A percentile compares a stretch with the other conserved stretches of the same genome.
These are phyloP conservation scores for Ogataea paraovalis DNA, from an alignment of 805 yeast genomes.

Conservation along the genomic window DNA sequence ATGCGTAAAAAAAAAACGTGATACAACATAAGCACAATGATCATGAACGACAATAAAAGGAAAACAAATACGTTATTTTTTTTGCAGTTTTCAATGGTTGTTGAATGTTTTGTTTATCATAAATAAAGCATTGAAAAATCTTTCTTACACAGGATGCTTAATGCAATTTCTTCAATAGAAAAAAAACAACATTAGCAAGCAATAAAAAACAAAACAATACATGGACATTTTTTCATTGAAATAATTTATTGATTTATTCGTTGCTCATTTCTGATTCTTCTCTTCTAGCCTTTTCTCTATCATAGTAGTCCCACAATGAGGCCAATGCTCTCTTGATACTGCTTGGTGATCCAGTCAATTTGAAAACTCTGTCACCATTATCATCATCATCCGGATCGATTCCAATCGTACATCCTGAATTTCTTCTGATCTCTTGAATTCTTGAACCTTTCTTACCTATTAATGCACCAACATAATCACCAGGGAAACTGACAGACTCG, in stretches of 20 bases:
- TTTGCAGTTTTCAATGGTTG: neutral
- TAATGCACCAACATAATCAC: slow-evolving; percentile 82
- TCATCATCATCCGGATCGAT: slow-evolving; percentile 69
- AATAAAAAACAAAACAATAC: slow-evolving; percentile 1
- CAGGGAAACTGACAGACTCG: slow-evolving; percentile 58
- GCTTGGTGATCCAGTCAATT: slow-evolving; percentile 57
- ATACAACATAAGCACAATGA: neutral
- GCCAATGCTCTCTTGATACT: slow-evolving; percentile 57
- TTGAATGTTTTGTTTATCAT: neutral
- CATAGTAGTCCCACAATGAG: slow-evolving; percentile 52
- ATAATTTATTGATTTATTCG: too few species aligned
- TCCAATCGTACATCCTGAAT: slow-evolving; percentile 72
- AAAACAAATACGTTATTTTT: neutral
- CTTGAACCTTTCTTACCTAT: slow-evolving; percentile 84
- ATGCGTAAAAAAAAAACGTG: neutral
- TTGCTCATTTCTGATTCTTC: slow-evolving; percentile 9
- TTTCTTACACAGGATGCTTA: neutral
- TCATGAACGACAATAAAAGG: neutral
- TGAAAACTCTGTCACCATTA: slow-evolving; percentile 62
- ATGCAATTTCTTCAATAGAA: neutral
- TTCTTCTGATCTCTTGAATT: slow-evolving; percentile 79
- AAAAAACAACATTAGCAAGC: neutral
- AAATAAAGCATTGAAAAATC: neutral
- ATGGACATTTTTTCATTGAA: neutral
- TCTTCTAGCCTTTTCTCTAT: slow-evolving; percentile 45